phyloP scores from a whole-genome alignment of 768 basidiomycete genomes.

The Suillus paluster region DNA sequence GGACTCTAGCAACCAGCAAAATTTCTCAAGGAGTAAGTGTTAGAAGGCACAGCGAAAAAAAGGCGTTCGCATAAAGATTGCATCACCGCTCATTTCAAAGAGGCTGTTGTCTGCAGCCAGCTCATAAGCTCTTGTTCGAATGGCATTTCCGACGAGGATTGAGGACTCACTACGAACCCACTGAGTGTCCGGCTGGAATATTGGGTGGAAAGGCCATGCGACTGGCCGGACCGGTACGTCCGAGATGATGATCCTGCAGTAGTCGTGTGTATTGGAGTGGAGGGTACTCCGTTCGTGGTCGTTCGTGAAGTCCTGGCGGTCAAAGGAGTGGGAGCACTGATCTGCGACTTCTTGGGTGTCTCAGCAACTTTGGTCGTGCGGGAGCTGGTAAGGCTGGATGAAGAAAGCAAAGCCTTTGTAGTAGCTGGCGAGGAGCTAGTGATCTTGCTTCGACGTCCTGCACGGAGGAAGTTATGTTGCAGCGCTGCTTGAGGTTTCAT shows the following conservation, averaged over 20 bases:
- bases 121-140: constrained; percentile 42
- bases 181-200: constrained; percentile 77
- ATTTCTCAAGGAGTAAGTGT: constrained; percentile 21
- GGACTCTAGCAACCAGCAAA: constrained; percentile 32
- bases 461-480: constrained; percentile 87
- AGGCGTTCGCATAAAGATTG: constrained; percentile 9
- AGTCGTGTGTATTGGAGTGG: constrained; percentile 63
- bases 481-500: constrained; percentile 93
- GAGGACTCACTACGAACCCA: constrained; percentile 64
- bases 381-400: constrained; percentile 57
- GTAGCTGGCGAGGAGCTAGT: constrained; percentile 47
- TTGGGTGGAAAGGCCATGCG: constrained; percentile 72
- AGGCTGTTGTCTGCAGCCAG: constrained; percentile 41
- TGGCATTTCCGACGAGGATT: constrained; percentile 36
- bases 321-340: constrained; percentile 86
- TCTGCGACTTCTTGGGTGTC: constrained; percentile 89
- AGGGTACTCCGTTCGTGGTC: constrained; percentile 50
- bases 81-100: constrained; percentile 29
- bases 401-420: constrained; percentile 59
- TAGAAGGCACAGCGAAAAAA: constrained; percentile 13
- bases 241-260: constrained; percentile 63
- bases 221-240: constrained; percentile 70
- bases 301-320: constrained; percentile 76
- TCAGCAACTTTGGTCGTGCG: constrained; percentile 60
- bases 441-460: constrained; percentile 60